Evolutionary conservation across 352 stramenopile genomes (phyloP).

Genomic region (Pythium phragmiticola): DNA sequence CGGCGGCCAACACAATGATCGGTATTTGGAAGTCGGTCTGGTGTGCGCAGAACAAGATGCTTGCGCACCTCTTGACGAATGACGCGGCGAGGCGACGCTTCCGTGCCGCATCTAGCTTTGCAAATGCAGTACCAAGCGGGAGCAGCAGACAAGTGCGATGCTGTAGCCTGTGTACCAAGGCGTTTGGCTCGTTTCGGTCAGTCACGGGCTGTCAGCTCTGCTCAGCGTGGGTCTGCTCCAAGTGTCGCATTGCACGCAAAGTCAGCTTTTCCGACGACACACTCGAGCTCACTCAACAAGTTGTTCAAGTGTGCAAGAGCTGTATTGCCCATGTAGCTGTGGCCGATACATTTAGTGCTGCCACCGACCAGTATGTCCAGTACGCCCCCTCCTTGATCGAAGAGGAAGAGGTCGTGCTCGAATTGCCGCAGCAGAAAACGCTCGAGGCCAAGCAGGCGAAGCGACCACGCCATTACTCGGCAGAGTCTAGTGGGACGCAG

Average conservation of each 20-base stretch:
- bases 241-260: constrained; percentile 14
- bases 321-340: constrained; percentile 9
- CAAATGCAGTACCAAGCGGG: too few relatives aligned
- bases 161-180: constrained; percentile 12
- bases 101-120: neutral
- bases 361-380: constrained; percentile 12
- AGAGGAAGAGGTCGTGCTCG: neutral
- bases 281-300: constrained; percentile 5
- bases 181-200: constrained; percentile 13
- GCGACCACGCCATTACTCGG: neutral
- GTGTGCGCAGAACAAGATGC: constrained; percentile 37
- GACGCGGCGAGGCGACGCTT: constrained; percentile 1
- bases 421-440: neutral
- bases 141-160: neutral
- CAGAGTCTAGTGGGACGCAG: neutral
- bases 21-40: constrained; percentile 32
- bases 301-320: constrained; percentile 20
- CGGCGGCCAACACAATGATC: constrained; percentile 26
- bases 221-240: constrained; percentile 12
- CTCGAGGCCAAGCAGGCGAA: neutral
- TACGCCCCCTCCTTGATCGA: neutral
- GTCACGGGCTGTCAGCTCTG: constrained; percentile 16
- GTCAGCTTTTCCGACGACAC: constrained; percentile 5
- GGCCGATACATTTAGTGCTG: constrained; percentile 12
- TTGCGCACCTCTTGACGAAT: constrained; percentile 26